A percentile compares a stretch with the other conserved stretches of the same genome.
Conservation (phyloP, 2,329 filamentous ascomycete species). For the Fusarium sp. region DNA sequence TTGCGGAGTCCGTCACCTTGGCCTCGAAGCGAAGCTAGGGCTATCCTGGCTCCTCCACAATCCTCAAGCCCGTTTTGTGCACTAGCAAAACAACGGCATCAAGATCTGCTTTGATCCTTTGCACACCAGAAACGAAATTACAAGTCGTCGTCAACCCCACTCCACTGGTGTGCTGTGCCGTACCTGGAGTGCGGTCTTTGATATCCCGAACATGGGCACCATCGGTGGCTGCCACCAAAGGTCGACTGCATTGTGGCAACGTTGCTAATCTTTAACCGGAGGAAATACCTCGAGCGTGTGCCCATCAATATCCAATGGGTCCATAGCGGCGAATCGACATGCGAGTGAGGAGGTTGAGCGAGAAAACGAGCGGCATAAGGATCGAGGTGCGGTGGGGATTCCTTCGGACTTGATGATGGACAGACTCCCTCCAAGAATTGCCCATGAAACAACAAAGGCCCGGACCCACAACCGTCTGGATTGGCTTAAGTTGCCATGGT, state of each 20-base stretch:
- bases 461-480: conserved; percentile 37
- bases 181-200: not conserved
- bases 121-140: conserved; percentile 25
- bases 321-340: conserved; percentile 41
- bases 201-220: conserved; percentile 16
- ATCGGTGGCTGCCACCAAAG: conserved; percentile 1
- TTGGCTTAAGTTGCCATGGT: conserved; percentile 26
- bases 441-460: conserved; percentile 36
- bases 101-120: conserved; percentile 39
- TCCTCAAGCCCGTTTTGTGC: conserved; percentile 33
- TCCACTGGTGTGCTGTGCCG: not conserved
- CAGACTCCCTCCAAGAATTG: conserved; percentile 34
- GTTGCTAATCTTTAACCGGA: conserved; percentile 21
- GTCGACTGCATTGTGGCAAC: conserved; percentile 30
- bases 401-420: conserved; percentile 28
- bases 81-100: conserved; percentile 39
- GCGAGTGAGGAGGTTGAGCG: conserved; percentile 34
- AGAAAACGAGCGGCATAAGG: conserved; percentile 34
- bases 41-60: conserved; percentile 47
- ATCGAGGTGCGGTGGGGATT: conserved; percentile 40
- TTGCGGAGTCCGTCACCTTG: conserved; percentile 43
- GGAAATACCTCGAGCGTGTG: conserved; percentile 35
- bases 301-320: conserved; percentile 35
- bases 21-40: conserved; percentile 40
- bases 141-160: conserved; percentile 21